phyloP scores from a whole-genome alignment of 352 stramenopile species.

The Phytophthora meadii region DNA sequence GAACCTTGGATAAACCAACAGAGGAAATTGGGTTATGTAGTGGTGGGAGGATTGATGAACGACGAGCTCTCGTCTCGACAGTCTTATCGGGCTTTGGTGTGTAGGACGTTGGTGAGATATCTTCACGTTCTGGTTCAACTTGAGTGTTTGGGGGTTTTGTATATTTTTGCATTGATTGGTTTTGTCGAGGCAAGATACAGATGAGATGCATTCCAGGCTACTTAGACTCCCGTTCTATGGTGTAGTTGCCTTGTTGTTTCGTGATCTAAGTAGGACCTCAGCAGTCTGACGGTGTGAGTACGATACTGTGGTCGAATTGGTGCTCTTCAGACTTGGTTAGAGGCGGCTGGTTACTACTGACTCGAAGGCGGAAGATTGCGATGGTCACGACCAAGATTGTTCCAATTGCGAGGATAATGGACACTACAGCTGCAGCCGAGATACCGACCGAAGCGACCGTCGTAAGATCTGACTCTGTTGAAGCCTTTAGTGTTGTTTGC shows the following conservation, averaged over 20 bases:
- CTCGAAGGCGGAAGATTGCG: conserved; percentile 14
- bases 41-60: too few species aligned
- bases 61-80: conserved; percentile 14
- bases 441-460: conserved; percentile 20
- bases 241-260: background rate
- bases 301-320: conserved; percentile 25
- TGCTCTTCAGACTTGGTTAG: conserved; percentile 2
- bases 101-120: background rate
- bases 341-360: conserved; percentile 1
- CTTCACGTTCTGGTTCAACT: conserved; percentile 19
- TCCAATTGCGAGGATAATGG: conserved; percentile 26
- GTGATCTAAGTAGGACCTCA: conserved; percentile 7
- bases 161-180: conserved; percentile 16
- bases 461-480: conserved; percentile 10
- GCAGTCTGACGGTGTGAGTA: conserved; percentile 34
- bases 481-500: conserved; percentile 13
- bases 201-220: background rate
- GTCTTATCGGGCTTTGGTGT: conserved; percentile 20
- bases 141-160: background rate
- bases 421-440: conserved; percentile 23
- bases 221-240: background rate
- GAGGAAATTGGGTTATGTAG: too few species aligned
- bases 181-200: background rate
- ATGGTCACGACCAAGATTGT: conserved; percentile 26
- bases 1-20: conserved; percentile 5